These are phyloP conservation scores for Isoetes taiwanensis DNA, from an alignment of 75 land plant genomes.

Conservation along the genomic window DNA sequence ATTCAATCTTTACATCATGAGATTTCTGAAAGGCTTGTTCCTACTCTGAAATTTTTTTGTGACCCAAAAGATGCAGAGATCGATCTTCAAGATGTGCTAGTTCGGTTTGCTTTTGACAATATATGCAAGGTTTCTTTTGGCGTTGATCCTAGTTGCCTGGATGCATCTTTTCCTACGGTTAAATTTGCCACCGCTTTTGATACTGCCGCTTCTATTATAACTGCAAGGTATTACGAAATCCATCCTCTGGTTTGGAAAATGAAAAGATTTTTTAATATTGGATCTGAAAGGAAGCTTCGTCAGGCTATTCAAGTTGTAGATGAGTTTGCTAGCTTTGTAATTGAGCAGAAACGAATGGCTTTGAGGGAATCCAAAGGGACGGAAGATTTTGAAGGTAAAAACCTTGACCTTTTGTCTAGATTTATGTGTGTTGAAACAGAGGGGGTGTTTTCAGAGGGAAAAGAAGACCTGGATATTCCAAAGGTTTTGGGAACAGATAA, in stretches of 20 bases:
- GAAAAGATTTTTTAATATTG: not conserved
- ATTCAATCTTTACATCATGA: not conserved
- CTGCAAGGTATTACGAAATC: not conserved
- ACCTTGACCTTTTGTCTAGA: not conserved
- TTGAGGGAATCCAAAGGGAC: not conserved
- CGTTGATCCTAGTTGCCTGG: not conserved
- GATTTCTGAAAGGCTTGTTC: not conserved
- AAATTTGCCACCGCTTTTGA: not conserved
- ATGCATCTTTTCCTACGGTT: not conserved
- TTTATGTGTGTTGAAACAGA: too few species aligned
- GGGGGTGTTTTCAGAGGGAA: too few species aligned
- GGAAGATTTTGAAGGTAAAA: too few species aligned
- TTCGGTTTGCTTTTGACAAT: not conserved
- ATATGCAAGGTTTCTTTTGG: not conserved
- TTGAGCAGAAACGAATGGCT: not conserved
- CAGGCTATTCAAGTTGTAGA: not conserved
- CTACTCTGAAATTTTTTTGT: not conserved
- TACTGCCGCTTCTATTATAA: not conserved
- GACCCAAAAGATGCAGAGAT: not conserved
- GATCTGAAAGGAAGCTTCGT: not conserved
- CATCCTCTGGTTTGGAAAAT: not conserved
- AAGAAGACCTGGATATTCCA: too few species aligned
- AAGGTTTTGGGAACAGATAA: not conserved
- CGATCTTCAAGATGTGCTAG: conserved; percentile 3
- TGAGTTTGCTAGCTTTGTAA: not conserved